These are phyloP conservation scores for Penicillium steckii DNA, from an alignment of 495 filamentous ascomycete species.

Conservation along the genomic window DNA sequence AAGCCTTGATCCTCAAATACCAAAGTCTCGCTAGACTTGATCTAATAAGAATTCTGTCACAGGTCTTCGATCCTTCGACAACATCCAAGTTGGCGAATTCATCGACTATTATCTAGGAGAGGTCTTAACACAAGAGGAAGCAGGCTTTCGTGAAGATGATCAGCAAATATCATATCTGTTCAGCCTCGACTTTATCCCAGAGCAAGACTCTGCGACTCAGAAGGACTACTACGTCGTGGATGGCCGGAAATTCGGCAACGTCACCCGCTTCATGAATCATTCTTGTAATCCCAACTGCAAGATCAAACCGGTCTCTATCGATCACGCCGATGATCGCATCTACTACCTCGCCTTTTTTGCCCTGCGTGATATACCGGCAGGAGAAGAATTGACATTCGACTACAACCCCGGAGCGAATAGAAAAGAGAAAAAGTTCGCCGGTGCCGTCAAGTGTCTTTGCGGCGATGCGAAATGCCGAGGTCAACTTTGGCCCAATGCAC, in stretches of 20 bases:
- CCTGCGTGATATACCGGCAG: slow-evolving; percentile 60
- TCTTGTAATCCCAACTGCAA: slow-evolving; percentile 72
- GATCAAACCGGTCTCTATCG: slow-evolving; percentile 76
- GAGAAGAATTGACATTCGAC: slow-evolving; percentile 83
- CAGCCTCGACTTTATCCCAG: slow-evolving; percentile 82
- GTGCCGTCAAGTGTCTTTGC: slow-evolving; percentile 65
- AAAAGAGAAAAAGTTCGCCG: slow-evolving; percentile 46
- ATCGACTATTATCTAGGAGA: slow-evolving; percentile 89
- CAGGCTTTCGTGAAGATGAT: slow-evolving; percentile 60
- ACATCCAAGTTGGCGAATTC: slow-evolving; percentile 76
- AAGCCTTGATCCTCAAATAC: slow-evolving; percentile 23
- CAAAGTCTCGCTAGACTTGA: too few species aligned
- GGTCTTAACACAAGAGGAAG: slow-evolving; percentile 70
- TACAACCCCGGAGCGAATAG: slow-evolving; percentile 65
- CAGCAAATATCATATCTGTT: slow-evolving; percentile 69
- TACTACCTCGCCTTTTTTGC: slow-evolving; percentile 92
- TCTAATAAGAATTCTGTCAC: too few species aligned
- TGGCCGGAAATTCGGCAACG: slow-evolving; percentile 56
- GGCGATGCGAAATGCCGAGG: slow-evolving; percentile 64
- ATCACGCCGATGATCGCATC: slow-evolving; percentile 65
- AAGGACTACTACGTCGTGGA: slow-evolving; percentile 54
- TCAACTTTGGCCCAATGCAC: slow-evolving; percentile 59
- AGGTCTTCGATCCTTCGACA: slow-evolving; percentile 68
- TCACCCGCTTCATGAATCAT: slow-evolving; percentile 65
- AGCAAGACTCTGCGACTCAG: slow-evolving; percentile 11